Evolutionary conservation across 768 basidiomycete genomes (phyloP).

Genomic region (Rickenella mellea): DNA sequence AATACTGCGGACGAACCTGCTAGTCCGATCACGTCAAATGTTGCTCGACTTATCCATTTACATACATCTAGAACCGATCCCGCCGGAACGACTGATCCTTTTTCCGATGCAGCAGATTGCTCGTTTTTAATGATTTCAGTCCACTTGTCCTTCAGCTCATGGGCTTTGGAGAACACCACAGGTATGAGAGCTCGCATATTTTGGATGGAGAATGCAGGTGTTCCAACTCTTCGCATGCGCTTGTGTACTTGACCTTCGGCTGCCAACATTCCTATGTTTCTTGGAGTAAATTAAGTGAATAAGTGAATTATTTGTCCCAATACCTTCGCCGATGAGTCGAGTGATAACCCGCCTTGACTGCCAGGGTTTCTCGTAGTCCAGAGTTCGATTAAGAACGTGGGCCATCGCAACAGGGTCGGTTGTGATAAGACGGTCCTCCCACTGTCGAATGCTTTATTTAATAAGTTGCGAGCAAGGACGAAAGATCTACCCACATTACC

Average conservation of each 20-base stretch:
- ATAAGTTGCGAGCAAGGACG: background rate
- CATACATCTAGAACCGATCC: conserved; percentile 56
- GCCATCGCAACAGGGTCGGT: conserved; percentile 68
- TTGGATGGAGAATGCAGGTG: conserved; percentile 74
- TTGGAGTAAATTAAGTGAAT: background rate
- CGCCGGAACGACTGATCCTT: conserved; percentile 17
- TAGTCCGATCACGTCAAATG: conserved; percentile 88
- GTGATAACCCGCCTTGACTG: conserved; percentile 67
- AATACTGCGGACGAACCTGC: conserved; percentile 42
- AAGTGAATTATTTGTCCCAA: conserved; percentile 1
- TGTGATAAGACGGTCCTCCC: conserved; percentile 72
- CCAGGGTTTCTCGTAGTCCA: conserved; percentile 78
- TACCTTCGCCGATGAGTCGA: conserved; percentile 65
- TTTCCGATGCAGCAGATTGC: conserved; percentile 19
- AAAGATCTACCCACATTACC: conserved; percentile 45
- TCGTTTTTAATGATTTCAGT: conserved; percentile 27
- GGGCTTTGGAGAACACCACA: conserved; percentile 60
- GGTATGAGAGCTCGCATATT: conserved; percentile 66
- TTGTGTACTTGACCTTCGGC: conserved; percentile 73
- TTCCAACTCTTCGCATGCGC: conserved; percentile 69
- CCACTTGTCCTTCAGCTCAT: conserved; percentile 55
- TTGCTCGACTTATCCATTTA: conserved; percentile 73
- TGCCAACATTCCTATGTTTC: conserved; percentile 46
- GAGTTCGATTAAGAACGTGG: conserved; percentile 65
- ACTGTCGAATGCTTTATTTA: conserved; percentile 28